Conservation (phyloP, 1,284 basidiomycete species). For the Kwoniella shivajii region DNA sequence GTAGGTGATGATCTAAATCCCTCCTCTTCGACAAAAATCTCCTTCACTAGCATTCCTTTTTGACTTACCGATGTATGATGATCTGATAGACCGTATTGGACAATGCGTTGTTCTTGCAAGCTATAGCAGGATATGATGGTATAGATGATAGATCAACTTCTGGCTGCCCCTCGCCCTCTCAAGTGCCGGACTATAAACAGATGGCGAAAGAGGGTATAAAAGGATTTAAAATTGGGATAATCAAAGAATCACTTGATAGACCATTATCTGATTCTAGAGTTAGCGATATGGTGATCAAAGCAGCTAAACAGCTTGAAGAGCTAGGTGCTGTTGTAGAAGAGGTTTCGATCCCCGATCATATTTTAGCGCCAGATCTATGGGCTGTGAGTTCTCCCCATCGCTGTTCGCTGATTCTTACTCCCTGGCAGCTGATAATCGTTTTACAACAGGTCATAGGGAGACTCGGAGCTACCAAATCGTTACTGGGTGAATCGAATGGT, state of each 20-base stretch:
- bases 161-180: conserved; percentile 54
- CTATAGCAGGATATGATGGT: conserved; percentile 58
- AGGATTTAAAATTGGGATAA: conserved; percentile 55
- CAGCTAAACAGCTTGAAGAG: conserved; percentile 11
- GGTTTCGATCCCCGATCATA: conserved; percentile 32
- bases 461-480: conserved; percentile 5
- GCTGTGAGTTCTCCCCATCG: conserved; percentile 9
- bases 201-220: conserved; percentile 35
- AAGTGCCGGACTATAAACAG: conserved; percentile 54
- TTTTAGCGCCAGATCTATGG: conserved; percentile 23
- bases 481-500: conserved; percentile 21
- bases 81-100: conserved; percentile 52
- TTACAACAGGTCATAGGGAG: conserved; percentile 13
- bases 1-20: conserved; percentile 3
- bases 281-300: conserved; percentile 17
- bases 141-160: conserved; percentile 57
- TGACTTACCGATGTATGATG: too few relatives aligned
- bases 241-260: conserved; percentile 55
- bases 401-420: too few relatives aligned
- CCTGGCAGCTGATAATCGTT: not conserved
- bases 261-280: conserved; percentile 38
- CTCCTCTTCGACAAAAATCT: too few relatives aligned
- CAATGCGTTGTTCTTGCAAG: conserved; percentile 56
- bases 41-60: too few relatives aligned
- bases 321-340: conserved; percentile 26